Evolutionary conservation across 345 rosid species (phyloP).

Genomic region (Syzygium jambos): DNA sequence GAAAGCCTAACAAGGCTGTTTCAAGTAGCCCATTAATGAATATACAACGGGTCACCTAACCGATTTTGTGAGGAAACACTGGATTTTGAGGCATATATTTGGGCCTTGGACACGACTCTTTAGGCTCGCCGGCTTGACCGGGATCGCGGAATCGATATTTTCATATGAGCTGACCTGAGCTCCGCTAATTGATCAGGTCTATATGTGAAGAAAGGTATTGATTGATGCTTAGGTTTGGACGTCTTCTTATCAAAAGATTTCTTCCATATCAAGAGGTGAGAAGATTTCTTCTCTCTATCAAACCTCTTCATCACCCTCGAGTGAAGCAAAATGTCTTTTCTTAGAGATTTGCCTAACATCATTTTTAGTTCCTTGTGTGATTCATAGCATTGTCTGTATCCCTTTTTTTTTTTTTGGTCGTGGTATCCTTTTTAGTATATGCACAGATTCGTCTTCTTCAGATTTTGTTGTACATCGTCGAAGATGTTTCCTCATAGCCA

Average conservation of each 20-base stretch:
- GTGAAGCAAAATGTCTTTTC: not conserved
- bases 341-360: not conserved
- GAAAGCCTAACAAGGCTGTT: not conserved
- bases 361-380: not conserved
- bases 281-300: not conserved
- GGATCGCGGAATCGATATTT: too few relatives aligned
- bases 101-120: not conserved
- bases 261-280: not conserved
- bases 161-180: too few relatives aligned
- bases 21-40: not conserved
- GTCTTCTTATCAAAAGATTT: too few relatives aligned
- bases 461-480: not conserved
- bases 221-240: too few relatives aligned
- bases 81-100: not conserved
- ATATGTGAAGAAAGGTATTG: too few relatives aligned
- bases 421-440: not conserved
- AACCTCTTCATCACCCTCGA: not conserved
- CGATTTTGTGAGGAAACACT: not conserved
- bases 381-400: not conserved
- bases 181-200: too few relatives aligned
- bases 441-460: not conserved
- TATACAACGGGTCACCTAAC: not conserved
- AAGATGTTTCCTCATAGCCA: not conserved
- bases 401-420: not conserved
- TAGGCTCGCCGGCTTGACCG: too few relatives aligned